Evolutionary conservation across 2,329 filamentous ascomycete species (phyloP).

Genomic region (Aspergillus sp.): DNA sequence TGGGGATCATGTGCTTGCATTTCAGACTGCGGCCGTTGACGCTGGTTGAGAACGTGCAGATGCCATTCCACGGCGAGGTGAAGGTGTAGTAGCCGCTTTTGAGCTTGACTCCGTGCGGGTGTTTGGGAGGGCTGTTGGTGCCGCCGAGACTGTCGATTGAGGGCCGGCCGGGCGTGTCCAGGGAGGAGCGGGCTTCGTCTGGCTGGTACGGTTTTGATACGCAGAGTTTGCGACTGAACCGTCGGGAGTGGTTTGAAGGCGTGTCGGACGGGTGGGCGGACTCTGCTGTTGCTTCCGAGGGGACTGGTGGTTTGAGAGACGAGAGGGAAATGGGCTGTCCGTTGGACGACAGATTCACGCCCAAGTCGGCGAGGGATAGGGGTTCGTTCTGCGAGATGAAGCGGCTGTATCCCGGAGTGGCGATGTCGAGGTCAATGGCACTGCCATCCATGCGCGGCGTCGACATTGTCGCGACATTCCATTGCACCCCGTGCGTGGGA

Average conservation of each 20-base stretch:
- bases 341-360: slow-evolving; percentile 21
- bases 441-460: slow-evolving; percentile 31
- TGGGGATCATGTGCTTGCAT: slow-evolving; percentile 68
- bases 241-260: slow-evolving; percentile 18
- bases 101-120: slow-evolving; percentile 23
- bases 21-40: slow-evolving; percentile 71
- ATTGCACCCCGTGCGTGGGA: slow-evolving; percentile 66
- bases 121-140: slow-evolving; percentile 13
- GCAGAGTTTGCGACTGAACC: slow-evolving; percentile 33
- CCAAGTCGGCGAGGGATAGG: slow-evolving; percentile 33
- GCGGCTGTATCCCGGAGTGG: slow-evolving; percentile 59
- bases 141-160: slow-evolving; percentile 14
- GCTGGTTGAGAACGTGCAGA: slow-evolving; percentile 81
- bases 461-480: slow-evolving; percentile 70
- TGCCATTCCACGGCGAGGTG: slow-evolving; percentile 79
- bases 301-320: neutral
- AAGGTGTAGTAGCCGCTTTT: slow-evolving; percentile 66
- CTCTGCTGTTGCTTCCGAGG: slow-evolving; percentile 3
- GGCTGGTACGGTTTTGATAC: slow-evolving; percentile 27
- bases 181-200: slow-evolving; percentile 19
- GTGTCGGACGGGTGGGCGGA: slow-evolving; percentile 10
- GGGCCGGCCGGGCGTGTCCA: slow-evolving; percentile 18
- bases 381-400: slow-evolving; percentile 47
- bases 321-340: slow-evolving; percentile 7
- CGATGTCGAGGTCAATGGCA: slow-evolving; percentile 54